Evolutionary conservation across 2,329 filamentous ascomycete species (phyloP), one percentile per base, ranked within the genome.

Genomic region (Dactylellina haptotyla): DNA sequence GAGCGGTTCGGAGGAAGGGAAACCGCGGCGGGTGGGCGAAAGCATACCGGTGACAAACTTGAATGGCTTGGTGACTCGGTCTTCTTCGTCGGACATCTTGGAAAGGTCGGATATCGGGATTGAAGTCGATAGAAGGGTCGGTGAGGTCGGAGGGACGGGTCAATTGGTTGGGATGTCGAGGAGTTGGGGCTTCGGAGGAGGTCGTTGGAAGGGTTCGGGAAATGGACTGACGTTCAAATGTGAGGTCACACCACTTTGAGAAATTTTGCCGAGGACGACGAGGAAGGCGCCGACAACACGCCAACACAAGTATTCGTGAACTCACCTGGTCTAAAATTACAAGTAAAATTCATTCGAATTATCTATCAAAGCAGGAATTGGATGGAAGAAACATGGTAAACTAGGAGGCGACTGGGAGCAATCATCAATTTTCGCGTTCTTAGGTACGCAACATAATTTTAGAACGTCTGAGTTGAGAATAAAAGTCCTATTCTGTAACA

Each of bases 1-100:
- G 41, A 23, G n/a, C n/a, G 18, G 16, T 3, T 18, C 71, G 75
- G 70, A 57, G 64, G n/a, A n/a, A n/a, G 64, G 71, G 73, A 76
- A 77, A 76, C 72, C 75, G 46, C 26, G 56, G 71, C 30, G 8
- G 51, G 37, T 20, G 28, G 25, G 79, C 37, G 51, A 80, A 80
- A 80, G 81, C 92, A 83, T 88, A 97, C 93, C 94, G 85, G 94
- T 98, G 81, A 98, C 95, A 86, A 98, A 98, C 91, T 99, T 99
- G 90, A 99, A 99, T 84, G 96, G 96, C 89, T 97, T 99, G 85
- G 93, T 97, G 83, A 96, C 91, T 81, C 88, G 86, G 81, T 92
- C 89, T 81, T 91, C 91, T 43, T 66, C 62, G 80, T 91, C 90
- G 85, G 93, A 90, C 94, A 99, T 99, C 80, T 56, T 69, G 56